phyloP scores from a whole-genome alignment of 495 filamentous ascomycete genomes.

The Hypoxylon lenormandii region DNA sequence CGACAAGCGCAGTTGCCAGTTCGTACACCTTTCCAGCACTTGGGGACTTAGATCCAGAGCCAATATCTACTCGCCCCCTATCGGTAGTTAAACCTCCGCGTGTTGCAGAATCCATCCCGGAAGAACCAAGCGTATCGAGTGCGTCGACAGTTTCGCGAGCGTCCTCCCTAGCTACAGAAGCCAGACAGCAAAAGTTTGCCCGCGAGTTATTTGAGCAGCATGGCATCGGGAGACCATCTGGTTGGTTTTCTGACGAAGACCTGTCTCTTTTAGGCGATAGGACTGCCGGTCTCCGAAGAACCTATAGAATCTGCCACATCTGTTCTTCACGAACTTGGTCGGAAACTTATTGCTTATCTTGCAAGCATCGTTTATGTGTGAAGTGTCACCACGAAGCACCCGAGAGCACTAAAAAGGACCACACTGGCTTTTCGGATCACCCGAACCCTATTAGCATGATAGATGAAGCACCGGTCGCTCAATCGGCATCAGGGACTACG shows the following conservation, averaged over 20 bases:
- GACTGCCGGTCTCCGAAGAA: slow-evolving; percentile 42
- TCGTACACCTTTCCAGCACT: slow-evolving; percentile 12
- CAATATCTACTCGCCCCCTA: slow-evolving; percentile 1
- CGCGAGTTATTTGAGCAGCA: slow-evolving; percentile 54
- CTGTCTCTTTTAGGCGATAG: slow-evolving; percentile 51
- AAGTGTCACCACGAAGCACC: slow-evolving; percentile 49
- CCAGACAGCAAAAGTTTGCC: slow-evolving; percentile 43
- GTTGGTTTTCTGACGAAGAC: slow-evolving; percentile 58
- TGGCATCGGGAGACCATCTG: slow-evolving; percentile 51
- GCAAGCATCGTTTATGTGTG: slow-evolving; percentile 54
- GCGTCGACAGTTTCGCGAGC: slow-evolving; percentile 20
- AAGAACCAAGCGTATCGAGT: slow-evolving; percentile 12
- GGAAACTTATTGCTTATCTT: slow-evolving; percentile 52
- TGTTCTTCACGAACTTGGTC: slow-evolving; percentile 53
- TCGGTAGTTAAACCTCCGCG: background rate
- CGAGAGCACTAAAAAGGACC: slow-evolving; percentile 29
- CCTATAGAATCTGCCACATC: slow-evolving; percentile 54
- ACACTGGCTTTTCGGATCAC: slow-evolving; percentile 26
- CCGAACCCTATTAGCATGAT: slow-evolving; percentile 10
- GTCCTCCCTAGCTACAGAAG: slow-evolving; percentile 26
- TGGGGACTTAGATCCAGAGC: background rate
- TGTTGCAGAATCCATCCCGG: slow-evolving; percentile 6
- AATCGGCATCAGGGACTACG: background rate
- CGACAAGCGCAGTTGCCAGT: slow-evolving; percentile 10
- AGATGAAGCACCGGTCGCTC: slow-evolving; percentile 3